Evolutionary conservation across 1,284 basidiomycete genomes (phyloP), one percentile per base, ranked within the genome.

Genomic region (Marasmius oreades): DNA sequence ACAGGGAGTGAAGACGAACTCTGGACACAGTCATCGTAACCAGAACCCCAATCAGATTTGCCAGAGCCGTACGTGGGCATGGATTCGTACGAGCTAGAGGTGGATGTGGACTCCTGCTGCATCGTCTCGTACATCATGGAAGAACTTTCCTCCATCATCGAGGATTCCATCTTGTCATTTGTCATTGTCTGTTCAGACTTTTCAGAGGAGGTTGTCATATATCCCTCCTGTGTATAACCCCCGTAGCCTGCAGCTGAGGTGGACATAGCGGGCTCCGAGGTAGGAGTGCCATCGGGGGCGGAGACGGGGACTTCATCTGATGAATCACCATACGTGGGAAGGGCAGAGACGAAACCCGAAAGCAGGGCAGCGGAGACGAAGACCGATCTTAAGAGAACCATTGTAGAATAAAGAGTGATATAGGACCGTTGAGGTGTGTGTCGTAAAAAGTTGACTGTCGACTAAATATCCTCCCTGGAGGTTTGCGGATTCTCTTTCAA

Each of bases 11-110:
- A 28, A 24, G 20, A 78, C 85, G 70, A 63, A 88, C 86, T 81
- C 63, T 85, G 79, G 51, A 90, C 86, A 67, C 88, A 90, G 71
- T 77, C 76, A 63, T 86, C 73, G 74, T 88, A 90, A 52, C 74
- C 75, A 28, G 75, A 76, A 61, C 74, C 76, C 83, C 83, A 87
- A 71, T 74, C 81, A 53, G 72, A 73, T 63, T 70, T 77, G 56
- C 86, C 87, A 23, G 87, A 88, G n/a, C 86, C 86, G 66, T 89
- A 88, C 4, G 75, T 69, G 23, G 75, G 74, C 14, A 74, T 73
- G 36, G 73, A 68, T 10, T 31, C 28, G 63, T 74, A 74, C 28
- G 72, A 62, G 23, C 47, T 48, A 51, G 59, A 55, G 14, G 57
- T 50, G 10, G 45, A 45, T 14, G 37, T 42, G 31, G 39, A 42